phyloP scores from a whole-genome alignment of 2,329 filamentous ascomycete species.

The Pseudogymnoascus sp. region DNA sequence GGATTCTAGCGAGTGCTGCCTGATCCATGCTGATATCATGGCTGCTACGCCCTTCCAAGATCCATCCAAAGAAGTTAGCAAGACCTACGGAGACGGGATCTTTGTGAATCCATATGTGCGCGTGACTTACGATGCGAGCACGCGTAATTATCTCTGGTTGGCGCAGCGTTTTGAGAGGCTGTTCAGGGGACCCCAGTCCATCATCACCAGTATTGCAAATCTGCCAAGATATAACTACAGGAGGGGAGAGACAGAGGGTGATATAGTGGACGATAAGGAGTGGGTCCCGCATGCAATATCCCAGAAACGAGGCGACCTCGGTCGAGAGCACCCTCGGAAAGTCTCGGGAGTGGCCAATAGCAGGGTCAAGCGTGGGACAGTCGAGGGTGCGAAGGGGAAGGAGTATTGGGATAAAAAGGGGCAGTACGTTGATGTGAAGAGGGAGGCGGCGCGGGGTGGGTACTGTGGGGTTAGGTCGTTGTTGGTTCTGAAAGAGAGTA shows the following conservation, averaged over 20 bases:
- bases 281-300: conserved; percentile 34
- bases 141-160: conserved; percentile 51
- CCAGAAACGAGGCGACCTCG: conserved; percentile 12
- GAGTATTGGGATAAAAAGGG: conserved; percentile 26
- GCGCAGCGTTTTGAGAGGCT: conserved; percentile 60
- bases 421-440: conserved; percentile 36
- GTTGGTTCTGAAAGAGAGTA: conserved; percentile 36
- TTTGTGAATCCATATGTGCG: conserved; percentile 71
- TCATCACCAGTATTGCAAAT: conserved; percentile 48
- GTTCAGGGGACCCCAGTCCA: conserved; percentile 49
- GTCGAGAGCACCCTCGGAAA: conserved; percentile 26
- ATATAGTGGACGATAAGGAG: conserved; percentile 43
- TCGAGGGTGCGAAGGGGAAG: not conserved
- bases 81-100: conserved; percentile 38
- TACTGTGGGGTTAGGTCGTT: conserved; percentile 50
- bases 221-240: conserved; percentile 55
- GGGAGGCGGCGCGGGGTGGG: conserved; percentile 42
- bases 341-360: conserved; percentile 16
- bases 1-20: conserved; percentile 59
- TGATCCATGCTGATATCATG: conserved; percentile 43
- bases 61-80: conserved; percentile 34
- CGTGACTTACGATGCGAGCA: conserved; percentile 55
- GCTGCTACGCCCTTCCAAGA: conserved; percentile 22
- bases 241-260: conserved; percentile 50
- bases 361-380: conserved; percentile 9